Base-by-base conservation (phyloP, 129 eudicot species). In the Ambrosia trifida region DNA sequence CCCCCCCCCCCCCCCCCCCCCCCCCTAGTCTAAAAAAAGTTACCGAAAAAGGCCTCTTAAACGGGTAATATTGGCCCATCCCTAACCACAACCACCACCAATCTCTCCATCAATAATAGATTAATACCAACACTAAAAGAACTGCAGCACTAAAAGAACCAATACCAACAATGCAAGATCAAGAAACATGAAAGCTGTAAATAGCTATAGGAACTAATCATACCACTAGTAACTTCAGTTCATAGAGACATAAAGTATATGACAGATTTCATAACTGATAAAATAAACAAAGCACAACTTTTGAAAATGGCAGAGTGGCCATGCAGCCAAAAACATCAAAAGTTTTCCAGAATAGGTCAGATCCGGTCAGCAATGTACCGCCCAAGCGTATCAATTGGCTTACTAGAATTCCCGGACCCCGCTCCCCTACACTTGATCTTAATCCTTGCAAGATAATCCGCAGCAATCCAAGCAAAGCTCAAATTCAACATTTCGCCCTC, bases 401-500 rank as follows among this genome's bases (percentile, higher is more conserved):
- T 36, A 62, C 6, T 3, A 24, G 68, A 36, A 16, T 36, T 62
- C 68, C 45, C 68, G 3, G 28, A 2, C 16, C 68, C 31, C 1
- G 30, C 47, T 36, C 68, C 68, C 68, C 46, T 36, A 62, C 68
- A 17, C 68, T 35, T 62, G 46, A 62, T 35, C 46, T 62, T 62
- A 36, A 62, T 62, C 16, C 68, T 35, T 1, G 68, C 68, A 62
- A 62, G 68, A 36, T 62, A 62, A 36, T 62, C 68, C 35, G 68
- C 68, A 7, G 68, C 47, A 36, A 62, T 62, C 68, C 68, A 62
- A 0, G 68, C 68, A 36, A 62, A 62, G 68, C 68, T 62, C 68
- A 62, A 36, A 16, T 62, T 62, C 16, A 62, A 6, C 3, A 7
- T 16, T 36, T 62, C 47, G 14, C 68, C 46, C 68, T 16, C 68